A percentile compares a stretch with the other conserved stretches of the same genome.
Evolutionary conservation across 2,329 filamentous ascomycete genomes (phyloP).

Genomic region (Passalora sequoiae): DNA sequence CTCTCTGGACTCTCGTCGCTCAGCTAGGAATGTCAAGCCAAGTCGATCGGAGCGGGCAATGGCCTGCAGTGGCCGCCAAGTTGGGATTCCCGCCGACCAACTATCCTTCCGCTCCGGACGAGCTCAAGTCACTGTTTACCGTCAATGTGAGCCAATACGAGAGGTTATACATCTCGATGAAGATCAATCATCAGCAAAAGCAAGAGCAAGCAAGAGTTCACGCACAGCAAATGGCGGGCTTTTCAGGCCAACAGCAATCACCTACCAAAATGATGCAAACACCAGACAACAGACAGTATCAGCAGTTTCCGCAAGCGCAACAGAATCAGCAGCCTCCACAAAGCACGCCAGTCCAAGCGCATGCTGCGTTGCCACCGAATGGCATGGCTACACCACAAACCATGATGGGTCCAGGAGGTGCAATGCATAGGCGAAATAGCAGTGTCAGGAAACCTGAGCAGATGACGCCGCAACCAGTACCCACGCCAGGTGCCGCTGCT

Average conservation of each 20-base stretch:
- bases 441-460: conserved; percentile 29
- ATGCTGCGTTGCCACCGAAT: conserved; percentile 46
- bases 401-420: conserved; percentile 32
- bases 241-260: conserved; percentile 28
- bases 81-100: conserved; percentile 41
- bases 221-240: conserved; percentile 39
- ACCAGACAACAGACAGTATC: conserved; percentile 23
- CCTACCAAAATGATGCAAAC: conserved; percentile 35
- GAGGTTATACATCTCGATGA: conserved; percentile 57
- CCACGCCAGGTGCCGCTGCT: conserved; percentile 18
- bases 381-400: conserved; percentile 46
- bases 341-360: conserved; percentile 43
- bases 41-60: conserved; percentile 64
- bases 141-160: conserved; percentile 74
- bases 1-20: conserved; percentile 71
- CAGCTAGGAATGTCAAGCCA: conserved; percentile 73
- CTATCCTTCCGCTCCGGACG: conserved; percentile 59
- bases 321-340: conserved; percentile 27
- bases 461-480: conserved; percentile 27
- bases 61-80: conserved; percentile 63
- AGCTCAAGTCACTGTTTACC: conserved; percentile 69
- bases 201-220: conserved; percentile 32
- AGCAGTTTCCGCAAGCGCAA: conserved; percentile 28
- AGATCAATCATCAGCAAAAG: conserved; percentile 40
- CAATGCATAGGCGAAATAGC: conserved; percentile 30